These are phyloP conservation scores for Blastomyces parvus DNA, from an alignment of 2,329 filamentous ascomycete species.

Conservation along the genomic window DNA sequence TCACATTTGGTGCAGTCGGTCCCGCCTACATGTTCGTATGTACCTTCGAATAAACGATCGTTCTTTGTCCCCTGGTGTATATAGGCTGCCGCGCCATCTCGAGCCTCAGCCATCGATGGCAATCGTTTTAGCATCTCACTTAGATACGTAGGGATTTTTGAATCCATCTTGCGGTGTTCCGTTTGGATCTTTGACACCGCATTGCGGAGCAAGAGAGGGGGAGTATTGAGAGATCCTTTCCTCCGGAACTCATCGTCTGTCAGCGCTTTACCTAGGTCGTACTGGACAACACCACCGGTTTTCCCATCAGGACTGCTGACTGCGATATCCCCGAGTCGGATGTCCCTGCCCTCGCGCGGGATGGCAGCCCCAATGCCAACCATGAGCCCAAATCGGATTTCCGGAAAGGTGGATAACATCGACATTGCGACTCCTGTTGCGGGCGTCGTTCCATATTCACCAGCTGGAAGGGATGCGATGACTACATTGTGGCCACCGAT, in stretches of 20 bases:
- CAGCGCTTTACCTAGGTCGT: conserved; percentile 22
- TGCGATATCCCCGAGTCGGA: conserved; percentile 21
- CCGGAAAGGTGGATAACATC: conserved; percentile 17
- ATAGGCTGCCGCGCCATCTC: not conserved
- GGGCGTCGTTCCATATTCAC: conserved; percentile 9
- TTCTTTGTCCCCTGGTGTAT: not conserved
- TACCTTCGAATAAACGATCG: conserved; percentile 7
- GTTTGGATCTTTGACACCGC: not conserved
- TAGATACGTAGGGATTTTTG: not conserved
- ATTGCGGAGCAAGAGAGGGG: conserved; percentile 9
- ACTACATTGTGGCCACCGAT: conserved; percentile 18
- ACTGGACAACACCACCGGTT: conserved; percentile 23
- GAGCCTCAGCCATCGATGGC: conserved; percentile 1
- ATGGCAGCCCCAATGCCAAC: conserved; percentile 21
- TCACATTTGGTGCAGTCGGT: conserved; percentile 16
- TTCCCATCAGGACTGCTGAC: conserved; percentile 16
- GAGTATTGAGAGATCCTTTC: conserved; percentile 18
- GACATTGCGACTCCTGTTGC: conserved; percentile 15
- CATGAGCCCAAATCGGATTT: conserved; percentile 16
- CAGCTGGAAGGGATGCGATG: conserved; percentile 13
- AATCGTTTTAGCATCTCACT: conserved; percentile 8
- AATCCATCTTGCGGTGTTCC: not conserved
- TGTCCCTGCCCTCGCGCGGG: conserved; percentile 14
- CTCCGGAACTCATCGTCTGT: conserved; percentile 16
- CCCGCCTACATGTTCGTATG: conserved; percentile 6